Conservation (phyloP, 345 rosid genomes). For the Iberis pinnata region DNA sequence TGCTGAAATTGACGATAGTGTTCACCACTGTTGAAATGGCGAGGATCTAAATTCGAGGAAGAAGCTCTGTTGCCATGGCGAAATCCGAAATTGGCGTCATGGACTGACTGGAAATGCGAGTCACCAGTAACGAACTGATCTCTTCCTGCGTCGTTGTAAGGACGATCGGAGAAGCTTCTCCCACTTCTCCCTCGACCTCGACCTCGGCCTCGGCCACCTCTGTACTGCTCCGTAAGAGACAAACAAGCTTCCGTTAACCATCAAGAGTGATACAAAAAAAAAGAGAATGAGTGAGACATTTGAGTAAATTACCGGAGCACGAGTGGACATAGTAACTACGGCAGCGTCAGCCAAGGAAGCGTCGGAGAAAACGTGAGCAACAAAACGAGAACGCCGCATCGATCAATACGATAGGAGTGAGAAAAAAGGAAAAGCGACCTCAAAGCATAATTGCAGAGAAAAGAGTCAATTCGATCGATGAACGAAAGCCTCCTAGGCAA, state of each 20-base stretch:
- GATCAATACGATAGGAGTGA: slow-evolving; percentile 4
- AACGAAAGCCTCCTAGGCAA: not conserved
- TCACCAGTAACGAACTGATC: slow-evolving; percentile 37
- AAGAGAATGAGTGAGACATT: not conserved
- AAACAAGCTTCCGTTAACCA: too few relatives aligned
- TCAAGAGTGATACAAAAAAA: not conserved
- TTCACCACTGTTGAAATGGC: not conserved
- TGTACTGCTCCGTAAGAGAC: slow-evolving; percentile 36
- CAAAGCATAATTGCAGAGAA: slow-evolving; percentile 1
- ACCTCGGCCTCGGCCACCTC: slow-evolving; percentile 47
- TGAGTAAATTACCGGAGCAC: slow-evolving; percentile 35
- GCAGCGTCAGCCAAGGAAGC: slow-evolving; percentile 21
- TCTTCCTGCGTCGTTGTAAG: slow-evolving; percentile 34
- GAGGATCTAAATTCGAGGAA: slow-evolving; percentile 21
- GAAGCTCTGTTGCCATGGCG: slow-evolving; percentile 30
- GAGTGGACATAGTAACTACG: slow-evolving; percentile 42
- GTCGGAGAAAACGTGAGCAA: slow-evolving; percentile 24
- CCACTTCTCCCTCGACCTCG: slow-evolving; percentile 40
- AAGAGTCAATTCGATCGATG: slow-evolving; percentile 19
- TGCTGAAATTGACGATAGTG: too few relatives aligned
- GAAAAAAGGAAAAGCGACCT: not conserved
- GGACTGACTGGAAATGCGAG: slow-evolving; percentile 41
- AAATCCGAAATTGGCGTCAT: slow-evolving; percentile 37
- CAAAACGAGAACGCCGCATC: slow-evolving; percentile 37
- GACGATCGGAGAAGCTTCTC: slow-evolving; percentile 51